phyloP scores from a whole-genome alignment of 768 basidiomycete genomes.

The Leccinum incarnatum region DNA sequence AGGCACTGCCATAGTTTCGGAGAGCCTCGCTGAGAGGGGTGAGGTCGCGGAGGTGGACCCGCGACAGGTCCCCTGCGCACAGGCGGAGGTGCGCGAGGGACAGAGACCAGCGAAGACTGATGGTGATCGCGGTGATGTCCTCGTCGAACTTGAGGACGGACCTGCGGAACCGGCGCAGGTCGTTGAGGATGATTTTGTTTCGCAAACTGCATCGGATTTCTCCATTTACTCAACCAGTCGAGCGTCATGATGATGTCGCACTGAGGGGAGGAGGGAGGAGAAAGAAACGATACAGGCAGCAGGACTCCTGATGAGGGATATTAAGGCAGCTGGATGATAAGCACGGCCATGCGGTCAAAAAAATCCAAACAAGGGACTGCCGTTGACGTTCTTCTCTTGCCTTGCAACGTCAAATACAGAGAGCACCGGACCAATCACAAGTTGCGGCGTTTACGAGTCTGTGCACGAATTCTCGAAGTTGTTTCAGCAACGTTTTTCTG shows the following conservation, averaged over 20 bases:
- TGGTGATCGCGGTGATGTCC: constrained; percentile 16
- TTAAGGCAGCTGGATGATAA: constrained; percentile 32
- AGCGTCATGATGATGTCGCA: constrained; percentile 22
- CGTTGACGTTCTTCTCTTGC: constrained; percentile 24
- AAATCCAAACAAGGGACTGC: constrained; percentile 25
- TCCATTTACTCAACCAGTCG: constrained; percentile 27
- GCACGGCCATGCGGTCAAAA: constrained; percentile 24
- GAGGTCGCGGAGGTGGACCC: constrained; percentile 10
- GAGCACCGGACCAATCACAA: constrained; percentile 22
- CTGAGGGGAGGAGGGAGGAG: constrained; percentile 16
- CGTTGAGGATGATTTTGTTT: constrained; percentile 17
- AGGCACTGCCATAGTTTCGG: constrained; percentile 21
- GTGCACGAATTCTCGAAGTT: constrained; percentile 27
- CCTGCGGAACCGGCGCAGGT: constrained; percentile 15
- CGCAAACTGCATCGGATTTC: constrained; percentile 17
- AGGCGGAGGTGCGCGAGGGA: constrained; percentile 10
- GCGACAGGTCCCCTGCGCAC: constrained; percentile 17
- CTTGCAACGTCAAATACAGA: constrained; percentile 30
- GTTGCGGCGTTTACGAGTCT: constrained; percentile 27
- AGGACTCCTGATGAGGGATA: constrained; percentile 18
- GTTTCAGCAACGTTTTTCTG: constrained; percentile 27
- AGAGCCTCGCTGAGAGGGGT: constrained; percentile 11
- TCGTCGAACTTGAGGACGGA: constrained; percentile 19
- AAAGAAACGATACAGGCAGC: constrained; percentile 6
- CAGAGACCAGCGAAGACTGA: constrained; percentile 4